Evolutionary conservation across 1,139 yeast species (phyloP).

Genomic region (Kodamaea ohmeri): DNA sequence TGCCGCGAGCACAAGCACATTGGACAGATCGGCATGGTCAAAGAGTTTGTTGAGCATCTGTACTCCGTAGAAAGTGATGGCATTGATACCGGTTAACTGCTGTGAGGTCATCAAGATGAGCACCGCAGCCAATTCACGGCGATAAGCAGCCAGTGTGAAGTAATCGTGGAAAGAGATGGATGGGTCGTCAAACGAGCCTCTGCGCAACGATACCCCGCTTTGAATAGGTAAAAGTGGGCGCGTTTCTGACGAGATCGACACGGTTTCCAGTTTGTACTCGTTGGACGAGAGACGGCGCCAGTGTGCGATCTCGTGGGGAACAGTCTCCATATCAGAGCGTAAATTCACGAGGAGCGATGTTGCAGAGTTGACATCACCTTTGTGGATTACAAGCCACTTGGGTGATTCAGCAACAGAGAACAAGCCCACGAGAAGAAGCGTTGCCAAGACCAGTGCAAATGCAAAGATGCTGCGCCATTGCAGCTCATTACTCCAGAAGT

Average conservation of each 20-base stretch:
- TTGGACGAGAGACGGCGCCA: conserved; percentile 31
- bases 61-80: conserved; percentile 42
- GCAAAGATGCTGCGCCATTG: conserved; percentile 37
- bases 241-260: conserved; percentile 3
- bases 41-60: conserved; percentile 26
- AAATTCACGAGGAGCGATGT: conserved; percentile 26
- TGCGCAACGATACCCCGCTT: conserved; percentile 13
- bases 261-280: conserved; percentile 8
- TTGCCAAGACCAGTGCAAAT: conserved; percentile 25
- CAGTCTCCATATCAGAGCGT: conserved; percentile 30
- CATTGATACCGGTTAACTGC: conserved; percentile 43
- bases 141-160: conserved; percentile 20
- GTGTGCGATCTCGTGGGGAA: conserved; percentile 35
- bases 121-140: conserved; percentile 31
- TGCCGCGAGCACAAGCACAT: conserved; percentile 30
- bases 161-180: conserved; percentile 25
- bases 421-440: conserved; percentile 29
- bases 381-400: conserved; percentile 36
- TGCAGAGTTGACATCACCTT: conserved; percentile 30
- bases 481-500: conserved; percentile 32
- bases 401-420: conserved; percentile 40
- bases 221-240: conserved; percentile 8
- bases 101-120: conserved; percentile 37
- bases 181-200: conserved; percentile 33
- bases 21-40: conserved; percentile 23